Base-by-base conservation (phyloP, 768 basidiomycete species). In the Auricularia auricula-judae region DNA sequence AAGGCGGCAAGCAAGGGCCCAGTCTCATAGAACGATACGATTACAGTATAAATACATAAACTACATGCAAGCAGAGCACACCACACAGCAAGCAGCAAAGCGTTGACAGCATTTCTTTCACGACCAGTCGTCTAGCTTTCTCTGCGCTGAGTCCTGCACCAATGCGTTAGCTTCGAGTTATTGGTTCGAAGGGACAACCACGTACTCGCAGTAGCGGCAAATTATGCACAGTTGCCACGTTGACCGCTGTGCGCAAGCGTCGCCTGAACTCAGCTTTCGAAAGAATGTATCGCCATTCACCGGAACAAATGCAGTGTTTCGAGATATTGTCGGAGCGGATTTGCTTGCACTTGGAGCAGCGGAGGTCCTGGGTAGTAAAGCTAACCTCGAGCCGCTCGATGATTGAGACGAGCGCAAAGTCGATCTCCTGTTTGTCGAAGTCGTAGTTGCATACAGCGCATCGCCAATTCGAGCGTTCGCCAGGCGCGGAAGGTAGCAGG, bases 321-420 rank as follows among this genome's bases (percentile, higher is more conserved):
- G 91, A 86, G 21, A 98, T 81, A 72, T 93, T 94, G 71, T 95
- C 92, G 59, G 88, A 84, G 67, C 91, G 93, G 66, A 97, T 84
- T 76, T 94, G 92, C 72, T 89, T 85, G 77, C 97, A 99, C 70
- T 89, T 94, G 7, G 78, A 75, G 72, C 97, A 99, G 10, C 86
- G 82, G 66, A 98, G 76, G 72, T 99, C 97, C 74, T 98, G 94
- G 71, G 94, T 88, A 35, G 89, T 82, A 69, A 89, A 93, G 39
- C 84, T 79, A 39, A 85, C 80, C 73, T 93, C 86, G 44, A 93
- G 76, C 16, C 80, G 74, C 54, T 84, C 82, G 29, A 93, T 83
- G 73, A 88, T 78, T 59, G 89, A 86, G 66, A 98, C 86, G 65
- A 99, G 76, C 62, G 86, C 82, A 70, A 91, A 87, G 74, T 98